phyloP scores from a whole-genome alignment of 2,329 filamentous ascomycete species.

The Fusarium aywerte region DNA sequence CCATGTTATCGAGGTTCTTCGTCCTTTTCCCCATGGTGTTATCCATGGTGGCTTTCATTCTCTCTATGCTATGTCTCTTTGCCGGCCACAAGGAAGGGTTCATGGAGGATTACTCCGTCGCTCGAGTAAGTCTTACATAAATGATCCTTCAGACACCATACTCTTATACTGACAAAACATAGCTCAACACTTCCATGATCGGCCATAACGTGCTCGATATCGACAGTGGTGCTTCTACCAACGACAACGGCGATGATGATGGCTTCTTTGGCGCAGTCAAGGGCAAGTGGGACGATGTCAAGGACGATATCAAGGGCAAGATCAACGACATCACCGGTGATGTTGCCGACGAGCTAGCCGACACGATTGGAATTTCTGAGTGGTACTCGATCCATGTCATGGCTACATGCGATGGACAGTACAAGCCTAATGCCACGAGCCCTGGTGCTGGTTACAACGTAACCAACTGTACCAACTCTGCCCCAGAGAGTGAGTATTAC shows the following conservation, averaged over 20 bases:
- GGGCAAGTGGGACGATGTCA: constrained; percentile 48
- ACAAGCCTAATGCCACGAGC: constrained; percentile 56
- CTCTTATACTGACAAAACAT: neutral
- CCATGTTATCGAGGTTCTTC: constrained; percentile 46
- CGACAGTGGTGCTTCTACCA: constrained; percentile 42
- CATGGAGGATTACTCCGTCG: constrained; percentile 57
- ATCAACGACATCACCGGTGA: constrained; percentile 55
- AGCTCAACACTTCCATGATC: constrained; percentile 55
- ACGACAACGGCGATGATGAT: constrained; percentile 43
- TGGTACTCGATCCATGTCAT: constrained; percentile 65
- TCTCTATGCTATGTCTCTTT: constrained; percentile 55
- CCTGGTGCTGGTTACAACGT: constrained; percentile 54
- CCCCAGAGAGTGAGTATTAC: constrained; percentile 52
- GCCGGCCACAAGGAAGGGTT: constrained; percentile 55
- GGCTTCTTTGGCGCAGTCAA: constrained; percentile 46
- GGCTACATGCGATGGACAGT: constrained; percentile 59
- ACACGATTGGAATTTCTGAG: constrained; percentile 59
- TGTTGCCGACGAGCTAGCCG: constrained; percentile 54
- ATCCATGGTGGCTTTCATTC: constrained; percentile 53
- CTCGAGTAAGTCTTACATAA: constrained; percentile 49
- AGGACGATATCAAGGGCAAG: constrained; percentile 51
- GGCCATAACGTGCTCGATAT: constrained; percentile 50
- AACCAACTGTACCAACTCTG: constrained; percentile 57
- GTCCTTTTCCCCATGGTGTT: constrained; percentile 53
- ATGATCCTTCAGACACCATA: rapidly evolving